Conservation (phyloP, 106 monocot genomes). For the Dactylorhiza incarnata region DNA sequence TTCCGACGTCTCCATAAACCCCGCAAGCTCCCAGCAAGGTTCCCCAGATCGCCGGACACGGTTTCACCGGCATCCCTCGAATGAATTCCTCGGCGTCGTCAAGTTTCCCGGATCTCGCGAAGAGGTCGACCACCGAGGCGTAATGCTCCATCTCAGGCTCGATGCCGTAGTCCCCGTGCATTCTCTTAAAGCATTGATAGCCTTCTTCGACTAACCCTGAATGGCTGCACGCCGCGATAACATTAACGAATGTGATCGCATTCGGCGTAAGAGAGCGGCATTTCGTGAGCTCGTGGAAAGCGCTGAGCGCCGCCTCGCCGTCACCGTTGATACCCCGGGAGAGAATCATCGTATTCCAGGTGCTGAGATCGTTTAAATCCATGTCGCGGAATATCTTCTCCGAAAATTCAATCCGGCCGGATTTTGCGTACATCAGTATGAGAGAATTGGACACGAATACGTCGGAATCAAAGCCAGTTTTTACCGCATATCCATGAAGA, state of each 20-base stretch:
- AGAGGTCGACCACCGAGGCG: slow-evolving; percentile 25
- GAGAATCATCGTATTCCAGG: slow-evolving; percentile 39
- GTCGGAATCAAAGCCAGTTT: slow-evolving; percentile 19
- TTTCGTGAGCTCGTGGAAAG: slow-evolving; percentile 20
- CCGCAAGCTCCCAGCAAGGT: slow-evolving; percentile 33
- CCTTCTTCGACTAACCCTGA: slow-evolving; percentile 27
- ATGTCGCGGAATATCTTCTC: slow-evolving; percentile 18
- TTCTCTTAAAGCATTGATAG: slow-evolving; percentile 29
- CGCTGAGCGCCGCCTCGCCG: slow-evolving; percentile 19
- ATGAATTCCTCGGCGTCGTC: slow-evolving; percentile 25
- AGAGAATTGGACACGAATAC: slow-evolving; percentile 32
- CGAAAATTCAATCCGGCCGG: slow-evolving; percentile 23
- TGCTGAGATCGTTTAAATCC: slow-evolving; percentile 20
- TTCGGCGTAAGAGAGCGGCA: slow-evolving; percentile 11
- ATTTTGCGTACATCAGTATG: slow-evolving; percentile 31
- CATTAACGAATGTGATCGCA: slow-evolving; percentile 22
- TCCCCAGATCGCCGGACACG: slow-evolving; percentile 25
- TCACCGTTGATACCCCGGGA: slow-evolving; percentile 32
- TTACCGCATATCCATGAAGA: slow-evolving; percentile 25
- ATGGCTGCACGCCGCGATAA: slow-evolving; percentile 34
- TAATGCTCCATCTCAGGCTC: slow-evolving; percentile 36
- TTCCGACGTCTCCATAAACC: slow-evolving; percentile 14
- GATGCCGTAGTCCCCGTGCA: slow-evolving; percentile 18
- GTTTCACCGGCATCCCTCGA: slow-evolving; percentile 18
- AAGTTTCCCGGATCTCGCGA: slow-evolving; percentile 32